Percentiles rank a stretch among this genome's conserved stretches.
Conservation (phyloP, 2,329 filamentous ascomycete species). For the Alternaria tenuissima region DNA sequence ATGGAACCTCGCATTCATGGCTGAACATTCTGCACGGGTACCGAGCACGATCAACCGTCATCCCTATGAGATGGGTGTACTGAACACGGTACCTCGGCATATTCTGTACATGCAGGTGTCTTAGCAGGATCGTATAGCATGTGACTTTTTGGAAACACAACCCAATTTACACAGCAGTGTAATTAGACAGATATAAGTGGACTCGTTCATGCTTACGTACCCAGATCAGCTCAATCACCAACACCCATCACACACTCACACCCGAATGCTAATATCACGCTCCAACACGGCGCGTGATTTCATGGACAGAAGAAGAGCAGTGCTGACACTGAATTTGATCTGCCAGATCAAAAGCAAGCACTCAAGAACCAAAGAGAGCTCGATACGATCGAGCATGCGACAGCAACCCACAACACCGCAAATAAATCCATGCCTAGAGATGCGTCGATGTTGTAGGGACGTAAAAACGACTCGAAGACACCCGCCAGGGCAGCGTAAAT, state of each 20-base stretch:
- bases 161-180: no score
- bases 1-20: no score
- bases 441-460: neutral
- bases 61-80: no score
- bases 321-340: neutral
- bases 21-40: no score
- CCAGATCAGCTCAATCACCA: no score
- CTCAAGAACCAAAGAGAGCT: constrained; percentile 1
- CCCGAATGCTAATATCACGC: neutral
- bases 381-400: neutral
- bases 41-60: no score
- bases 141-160: no score
- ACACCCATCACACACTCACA: neutral
- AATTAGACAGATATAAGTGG: no score
- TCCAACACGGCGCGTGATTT: neutral
- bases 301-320: neutral
- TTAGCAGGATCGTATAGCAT: no score
- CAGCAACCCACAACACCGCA: neutral
- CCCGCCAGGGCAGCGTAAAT: neutral
- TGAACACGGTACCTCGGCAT: no score
- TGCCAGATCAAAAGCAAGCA: neutral
- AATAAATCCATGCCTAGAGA: neutral
- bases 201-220: no score
- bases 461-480: constrained; percentile 1
- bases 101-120: no score